Percentiles rank a stretch among this genome's conserved stretches.
Conservation (phyloP, 306 rosid species). For the Vicia sativa region DNA sequence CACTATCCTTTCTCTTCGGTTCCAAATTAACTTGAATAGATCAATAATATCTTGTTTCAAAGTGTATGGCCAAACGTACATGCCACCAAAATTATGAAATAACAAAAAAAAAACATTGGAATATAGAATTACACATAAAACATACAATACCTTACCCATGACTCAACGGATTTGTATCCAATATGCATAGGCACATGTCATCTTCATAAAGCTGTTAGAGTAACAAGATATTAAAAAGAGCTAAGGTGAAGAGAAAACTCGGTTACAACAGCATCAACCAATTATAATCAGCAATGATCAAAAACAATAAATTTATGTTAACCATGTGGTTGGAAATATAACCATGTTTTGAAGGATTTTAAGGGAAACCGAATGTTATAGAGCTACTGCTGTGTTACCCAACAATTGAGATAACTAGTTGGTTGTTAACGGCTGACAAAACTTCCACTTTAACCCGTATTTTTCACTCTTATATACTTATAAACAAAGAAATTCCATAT, state of each 20-base stretch:
- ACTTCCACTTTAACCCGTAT: too few species aligned
- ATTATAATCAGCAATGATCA: neutral
- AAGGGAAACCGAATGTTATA: too few species aligned
- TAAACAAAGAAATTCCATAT: too few species aligned
- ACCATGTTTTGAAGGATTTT: slow-evolving; percentile 7
- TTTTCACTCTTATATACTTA: too few species aligned
- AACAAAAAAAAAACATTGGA: slow-evolving; percentile 1
- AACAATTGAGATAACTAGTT: too few species aligned
- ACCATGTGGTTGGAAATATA: neutral
- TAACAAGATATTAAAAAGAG: slow-evolving; percentile 36
- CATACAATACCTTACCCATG: slow-evolving; percentile 92
- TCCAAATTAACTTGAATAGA: too few species aligned
- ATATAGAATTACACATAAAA: slow-evolving; percentile 40
- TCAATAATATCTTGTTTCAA: slow-evolving; percentile 16
- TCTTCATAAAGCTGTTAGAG: slow-evolving; percentile 84
- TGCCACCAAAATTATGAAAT: slow-evolving; percentile 19
- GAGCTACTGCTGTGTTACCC: too few species aligned
- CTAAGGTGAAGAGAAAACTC: slow-evolving; percentile 28
- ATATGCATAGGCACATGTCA: slow-evolving; percentile 78
- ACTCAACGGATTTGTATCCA: slow-evolving; percentile 87
- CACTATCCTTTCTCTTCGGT: too few species aligned
- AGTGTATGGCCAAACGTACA: slow-evolving; percentile 1
- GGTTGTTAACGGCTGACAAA: too few species aligned
- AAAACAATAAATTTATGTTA: slow-evolving; percentile 11
- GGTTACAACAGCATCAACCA: neutral